A percentile compares a stretch with the other conserved stretches of the same genome.
Conservation (phyloP, 2,329 filamentous ascomycete species). For the Aspergillus hiratsukae region DNA sequence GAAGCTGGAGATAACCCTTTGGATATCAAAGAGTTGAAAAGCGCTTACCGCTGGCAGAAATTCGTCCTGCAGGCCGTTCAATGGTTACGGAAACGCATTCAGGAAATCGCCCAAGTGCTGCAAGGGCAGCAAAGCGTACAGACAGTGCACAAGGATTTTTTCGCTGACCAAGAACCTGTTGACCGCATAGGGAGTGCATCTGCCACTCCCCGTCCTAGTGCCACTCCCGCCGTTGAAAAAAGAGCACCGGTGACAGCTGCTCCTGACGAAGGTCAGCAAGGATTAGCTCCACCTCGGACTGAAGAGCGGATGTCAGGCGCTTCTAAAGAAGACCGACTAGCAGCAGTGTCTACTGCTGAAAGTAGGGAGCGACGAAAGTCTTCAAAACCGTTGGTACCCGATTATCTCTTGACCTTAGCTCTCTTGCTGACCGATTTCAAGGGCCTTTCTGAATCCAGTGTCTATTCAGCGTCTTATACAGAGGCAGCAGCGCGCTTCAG, state of each 20-base stretch:
- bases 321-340: not conserved
- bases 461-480: slow-evolving; percentile 12
- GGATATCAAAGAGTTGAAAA: slow-evolving; percentile 43
- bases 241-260: not conserved
- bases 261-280: not conserved
- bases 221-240: not conserved
- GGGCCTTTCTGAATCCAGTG: slow-evolving; percentile 10
- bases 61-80: slow-evolving; percentile 43
- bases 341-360: not conserved
- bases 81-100: slow-evolving; percentile 45
- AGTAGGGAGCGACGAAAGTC: slow-evolving; percentile 12
- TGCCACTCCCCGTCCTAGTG: not conserved
- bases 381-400: slow-evolving; percentile 11
- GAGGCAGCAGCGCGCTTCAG: slow-evolving; percentile 5
- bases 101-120: slow-evolving; percentile 45
- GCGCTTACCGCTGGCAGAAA: slow-evolving; percentile 46
- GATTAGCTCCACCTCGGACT: not conserved
- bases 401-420: not conserved
- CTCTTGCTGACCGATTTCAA: slow-evolving; percentile 2
- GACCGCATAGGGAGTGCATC: not conserved
- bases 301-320: not conserved
- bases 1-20: slow-evolving; percentile 31
- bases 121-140: slow-evolving; percentile 40
- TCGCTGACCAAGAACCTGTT: slow-evolving; percentile 3
- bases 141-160: slow-evolving; percentile 24